Percentiles rank a stretch among this genome's conserved stretches.
phyloP scores from a whole-genome alignment of 2,329 filamentous ascomycete species.

The Daldinia eschscholtzii region DNA sequence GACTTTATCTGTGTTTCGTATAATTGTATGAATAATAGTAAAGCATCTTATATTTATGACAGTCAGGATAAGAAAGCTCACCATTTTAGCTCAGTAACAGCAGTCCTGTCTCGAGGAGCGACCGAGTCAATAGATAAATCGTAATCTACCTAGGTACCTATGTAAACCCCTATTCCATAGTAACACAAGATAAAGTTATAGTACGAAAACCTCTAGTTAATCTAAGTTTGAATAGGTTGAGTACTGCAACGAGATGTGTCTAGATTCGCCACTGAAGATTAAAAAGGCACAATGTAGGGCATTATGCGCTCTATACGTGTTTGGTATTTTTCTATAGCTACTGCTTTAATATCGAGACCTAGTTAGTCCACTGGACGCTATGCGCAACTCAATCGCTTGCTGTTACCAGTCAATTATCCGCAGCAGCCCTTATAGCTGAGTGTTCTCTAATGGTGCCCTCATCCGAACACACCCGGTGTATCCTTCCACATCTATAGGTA shows the following conservation, averaged over 20 bases:
- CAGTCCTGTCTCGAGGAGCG: no score
- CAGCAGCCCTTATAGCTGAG: neutral
- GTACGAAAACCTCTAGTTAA: neutral
- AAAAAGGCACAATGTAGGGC: neutral
- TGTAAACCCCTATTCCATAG: no score
- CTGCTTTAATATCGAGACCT: conserved; percentile 7
- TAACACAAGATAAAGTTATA: no score
- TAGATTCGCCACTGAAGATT: neutral
- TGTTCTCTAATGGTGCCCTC: conserved; percentile 10
- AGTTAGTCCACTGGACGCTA: neutral
- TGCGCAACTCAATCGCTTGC: neutral
- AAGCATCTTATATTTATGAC: no score
- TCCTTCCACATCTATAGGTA: conserved; percentile 26
- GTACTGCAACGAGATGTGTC: neutral
- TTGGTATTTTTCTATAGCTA: conserved; percentile 3
- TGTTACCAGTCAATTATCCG: neutral
- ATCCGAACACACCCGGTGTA: conserved; percentile 14
- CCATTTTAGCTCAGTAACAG: no score
- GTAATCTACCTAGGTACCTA: no score
- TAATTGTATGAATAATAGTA: no score
- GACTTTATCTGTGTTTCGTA: no score
- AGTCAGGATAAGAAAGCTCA: no score
- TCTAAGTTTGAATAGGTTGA: no score
- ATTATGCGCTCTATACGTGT: neutral
- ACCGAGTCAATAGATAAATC: no score